Base-by-base conservation (phyloP, 2,329 filamentous ascomycete genomes). In the Rhinocladiella similis region DNA sequence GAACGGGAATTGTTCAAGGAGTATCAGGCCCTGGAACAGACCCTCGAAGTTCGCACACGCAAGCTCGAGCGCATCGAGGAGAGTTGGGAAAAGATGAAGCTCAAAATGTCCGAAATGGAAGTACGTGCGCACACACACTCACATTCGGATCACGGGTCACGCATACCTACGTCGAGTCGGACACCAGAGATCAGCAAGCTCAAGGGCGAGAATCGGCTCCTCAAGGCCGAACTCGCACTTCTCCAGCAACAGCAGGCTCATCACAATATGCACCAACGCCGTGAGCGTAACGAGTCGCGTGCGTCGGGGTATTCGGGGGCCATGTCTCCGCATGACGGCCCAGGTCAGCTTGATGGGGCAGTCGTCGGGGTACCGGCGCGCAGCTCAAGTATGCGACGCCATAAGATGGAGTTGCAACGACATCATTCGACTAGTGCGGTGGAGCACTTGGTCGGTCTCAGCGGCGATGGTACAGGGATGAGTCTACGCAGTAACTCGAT, bases 1-100 rank as follows among this genome's bases (percentile, higher is more conserved):
- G 94, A 99, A 72, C 86, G 89, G 47, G 90, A 96, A 58, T 76
- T 97, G n/a, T 88, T 87, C 76, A 90, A 91, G 61, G 92, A 97
- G 68, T 97, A 97, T 68, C 89, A 95, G 67, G 84, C 82, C 0
- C 80, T 99, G 1, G 91, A 97, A 71, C 86, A 85, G 64, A 89
- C 86, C 36, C 83, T 97, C 25, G 90, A 94, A 52, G 75, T 85
- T 22, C 86, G 91, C 14, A 82, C 87, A 57, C 94, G 95, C 76
- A 90, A 91, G 65, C 83, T 99, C 27, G 93, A 97, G 63, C 84
- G 89, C 2, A 80, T 99, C 1, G 94, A 99, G 73, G 84, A 86
- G 14, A 82, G 90, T 41, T 85, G 94, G 39, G 83, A 88, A 58
- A 88, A 86, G 63, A 82, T 77, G 57, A 72, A 73, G 38, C 56